These are phyloP conservation scores for Sporothrix curviconia DNA, from an alignment of 2,329 filamentous ascomycete genomes.

Conservation along the genomic window DNA sequence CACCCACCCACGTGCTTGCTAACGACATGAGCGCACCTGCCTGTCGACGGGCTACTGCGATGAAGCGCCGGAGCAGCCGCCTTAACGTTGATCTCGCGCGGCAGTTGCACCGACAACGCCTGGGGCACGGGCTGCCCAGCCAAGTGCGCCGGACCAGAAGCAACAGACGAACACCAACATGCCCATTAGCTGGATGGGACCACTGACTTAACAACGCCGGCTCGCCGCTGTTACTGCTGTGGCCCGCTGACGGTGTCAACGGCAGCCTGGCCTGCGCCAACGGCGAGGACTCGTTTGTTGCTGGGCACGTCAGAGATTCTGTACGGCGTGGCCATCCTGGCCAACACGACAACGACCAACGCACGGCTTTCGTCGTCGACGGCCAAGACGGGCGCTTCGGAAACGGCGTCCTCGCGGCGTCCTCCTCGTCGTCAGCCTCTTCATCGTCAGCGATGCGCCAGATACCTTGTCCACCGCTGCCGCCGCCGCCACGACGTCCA, in stretches of 20 bases:
- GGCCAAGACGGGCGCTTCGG: not conserved
- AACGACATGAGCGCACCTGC: constrained; percentile 9
- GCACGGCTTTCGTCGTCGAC: not conserved
- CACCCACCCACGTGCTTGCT: constrained; percentile 17
- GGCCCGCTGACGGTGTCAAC: not conserved
- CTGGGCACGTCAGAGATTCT: constrained; percentile 8
- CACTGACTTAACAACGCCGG: not conserved
- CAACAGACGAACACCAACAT: constrained; percentile 3
- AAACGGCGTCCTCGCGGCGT: not conserved
- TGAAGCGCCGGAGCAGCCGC: constrained; percentile 10
- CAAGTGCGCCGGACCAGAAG: constrained; percentile 7
- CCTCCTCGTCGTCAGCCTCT: not conserved
- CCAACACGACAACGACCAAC: constrained; percentile 13
- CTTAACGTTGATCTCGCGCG: constrained; percentile 14
- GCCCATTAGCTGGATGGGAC: constrained; percentile 13
- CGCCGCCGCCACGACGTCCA: not conserved
- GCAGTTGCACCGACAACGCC: constrained; percentile 16
- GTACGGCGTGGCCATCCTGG: constrained; percentile 12
- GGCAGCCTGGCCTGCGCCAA: constrained; percentile 11
- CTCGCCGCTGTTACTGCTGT: constrained; percentile 14
- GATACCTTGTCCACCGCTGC: not conserved
- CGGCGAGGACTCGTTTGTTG: constrained; percentile 9
- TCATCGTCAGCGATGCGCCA: not conserved
- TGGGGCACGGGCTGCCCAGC: constrained; percentile 17
- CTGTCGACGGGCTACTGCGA: constrained; percentile 16